Base-by-base conservation (phyloP, 2,329 filamentous ascomycete species). In the Botryotinia convoluta region DNA sequence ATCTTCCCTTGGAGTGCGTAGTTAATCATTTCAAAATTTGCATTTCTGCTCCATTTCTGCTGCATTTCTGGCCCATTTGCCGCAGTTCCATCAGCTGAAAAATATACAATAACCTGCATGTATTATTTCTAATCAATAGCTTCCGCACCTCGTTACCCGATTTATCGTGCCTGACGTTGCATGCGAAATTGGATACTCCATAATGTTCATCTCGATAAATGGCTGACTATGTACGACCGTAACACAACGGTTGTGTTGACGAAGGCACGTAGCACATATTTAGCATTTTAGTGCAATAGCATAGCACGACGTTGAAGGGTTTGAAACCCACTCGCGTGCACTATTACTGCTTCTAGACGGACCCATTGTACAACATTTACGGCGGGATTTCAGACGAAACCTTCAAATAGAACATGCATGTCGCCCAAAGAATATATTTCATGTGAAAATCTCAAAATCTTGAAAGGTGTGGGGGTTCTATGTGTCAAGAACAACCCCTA, bases 261-360 rank as follows among this genome's bases (percentile, higher is more conserved):
- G 61, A 44, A 57, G 35, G 48, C 37, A 51, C 6, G 37, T 42
- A n/a, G 20, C 65, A 68, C 29, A n/a, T 42, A 57, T 42, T 57
- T 37, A 26, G 8, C n/a, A 20, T 32, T 29, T 20, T 16, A 12
- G 65, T 68, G 39, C 37, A 37, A 69, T 57, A 42, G 37, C 48
- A 57, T 69, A 20, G 20, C 6, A 69, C 65, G 54, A 57, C 35
- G 35, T 37, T 69, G 48, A 57, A 69, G 29, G 35, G 35, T 9
- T 51, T 44, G n/a, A 32, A 57, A 42, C n/a, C 29, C 54, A 51
- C 65, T 57, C 65, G 65, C 65, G 65, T 69, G 65, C 39, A 48
- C 48, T 69, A 42, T 69, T 57, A 51, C 65, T 69, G n/a, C 37
- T 69, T 57, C 12, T 42, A n/a, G 65, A 29, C 7, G 22, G 3